Conservation (phyloP, 192 early-diverging fungal genomes). For the Coemansia sp. region DNA sequence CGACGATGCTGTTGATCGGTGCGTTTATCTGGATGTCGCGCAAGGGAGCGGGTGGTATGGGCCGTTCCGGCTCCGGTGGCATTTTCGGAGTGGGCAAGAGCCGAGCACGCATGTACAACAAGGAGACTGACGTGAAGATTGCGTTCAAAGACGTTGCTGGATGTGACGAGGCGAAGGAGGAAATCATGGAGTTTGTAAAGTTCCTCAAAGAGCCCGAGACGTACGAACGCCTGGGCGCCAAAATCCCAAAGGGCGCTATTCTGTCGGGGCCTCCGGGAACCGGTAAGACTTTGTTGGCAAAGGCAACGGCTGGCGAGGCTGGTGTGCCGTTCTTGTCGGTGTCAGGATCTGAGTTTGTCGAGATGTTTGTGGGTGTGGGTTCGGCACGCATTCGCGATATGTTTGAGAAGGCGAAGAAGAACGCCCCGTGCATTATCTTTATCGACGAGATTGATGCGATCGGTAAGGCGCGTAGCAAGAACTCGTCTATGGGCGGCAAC, state of each 20-base stretch:
- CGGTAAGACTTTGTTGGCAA: conserved; percentile 98
- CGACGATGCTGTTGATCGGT: conserved; percentile 87
- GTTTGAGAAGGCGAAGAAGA: conserved; percentile 96
- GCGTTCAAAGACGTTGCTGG: conserved; percentile 99
- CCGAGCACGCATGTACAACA: conserved; percentile 94
- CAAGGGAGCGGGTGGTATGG: conserved; percentile 67
- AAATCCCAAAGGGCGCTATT: conserved; percentile 98
- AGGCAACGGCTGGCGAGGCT: conserved; percentile 98
- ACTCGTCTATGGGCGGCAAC: conserved; percentile 86
- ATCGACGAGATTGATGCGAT: conserved; percentile 99
- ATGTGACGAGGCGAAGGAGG: conserved; percentile 98
- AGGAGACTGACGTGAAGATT: conserved; percentile 92
- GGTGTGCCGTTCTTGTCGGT: conserved; percentile 96
- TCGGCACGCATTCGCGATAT: conserved; percentile 89
- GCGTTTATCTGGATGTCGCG: conserved; percentile 84
- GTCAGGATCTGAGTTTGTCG: conserved; percentile 99
- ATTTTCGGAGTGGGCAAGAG: conserved; percentile 98
- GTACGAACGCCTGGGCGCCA: conserved; percentile 93
- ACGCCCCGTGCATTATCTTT: conserved; percentile 98
- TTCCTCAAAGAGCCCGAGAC: conserved; percentile 91
- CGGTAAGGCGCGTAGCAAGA: conserved; percentile 92
- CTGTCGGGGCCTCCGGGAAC: conserved; percentile 91
- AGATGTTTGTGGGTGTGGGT: conserved; percentile 99
- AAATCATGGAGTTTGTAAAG: conserved; percentile 99
- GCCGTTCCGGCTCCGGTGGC: conserved; percentile 64